Base-by-base conservation (phyloP, 2,329 filamentous ascomycete species). In the Domatiomyces globalis region DNA sequence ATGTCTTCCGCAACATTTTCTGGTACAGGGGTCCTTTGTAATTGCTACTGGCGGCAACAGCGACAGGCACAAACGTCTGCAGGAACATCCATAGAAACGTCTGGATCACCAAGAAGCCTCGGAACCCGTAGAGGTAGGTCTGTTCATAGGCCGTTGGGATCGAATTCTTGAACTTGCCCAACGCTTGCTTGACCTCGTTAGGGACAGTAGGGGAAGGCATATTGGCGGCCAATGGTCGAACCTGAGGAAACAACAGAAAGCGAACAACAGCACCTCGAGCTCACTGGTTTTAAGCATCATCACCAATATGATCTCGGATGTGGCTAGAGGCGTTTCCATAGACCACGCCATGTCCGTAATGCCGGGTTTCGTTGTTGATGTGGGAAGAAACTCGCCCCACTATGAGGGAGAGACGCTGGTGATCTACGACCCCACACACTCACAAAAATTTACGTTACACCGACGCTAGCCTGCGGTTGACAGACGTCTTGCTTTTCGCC, bases 41-140 rank as follows among this genome's bases (percentile, higher is more conserved):
- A 48, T 67, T 65, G n/a, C 60, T 59, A 2, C 65, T 66, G 47
- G 63, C 64, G 8, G 33, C 33, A 39, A 39, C 33, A 25, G 61
- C 62, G 4, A 71, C 69, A 12, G 72, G 72, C 17, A 70, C 64
- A 56, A 73, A 74, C 1, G 65, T 66, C 45, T 67, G 62, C 45
- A 75, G 68, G 58, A 72, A 74, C 43, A 68, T 61, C 61, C 70
- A 73, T 43, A 73, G 54, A 47, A 74, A 71, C 9, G 67, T 66
- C 53, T 69, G 61, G 10, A 74, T 56, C 5, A 67, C 67, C 17
- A 73, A 57, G n/a, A 72, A 55, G 29, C 71, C 71, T 33, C 69
- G 67, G 22, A 74, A 59, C n/a, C 70, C 71, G 29, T 69, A 58
- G 17, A 73, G 64, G 50, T 72, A 67, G 51, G 50, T 46, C 27